Conservation (phyloP, 208 protist species). For the Wallacemonas rigidus region DNA sequence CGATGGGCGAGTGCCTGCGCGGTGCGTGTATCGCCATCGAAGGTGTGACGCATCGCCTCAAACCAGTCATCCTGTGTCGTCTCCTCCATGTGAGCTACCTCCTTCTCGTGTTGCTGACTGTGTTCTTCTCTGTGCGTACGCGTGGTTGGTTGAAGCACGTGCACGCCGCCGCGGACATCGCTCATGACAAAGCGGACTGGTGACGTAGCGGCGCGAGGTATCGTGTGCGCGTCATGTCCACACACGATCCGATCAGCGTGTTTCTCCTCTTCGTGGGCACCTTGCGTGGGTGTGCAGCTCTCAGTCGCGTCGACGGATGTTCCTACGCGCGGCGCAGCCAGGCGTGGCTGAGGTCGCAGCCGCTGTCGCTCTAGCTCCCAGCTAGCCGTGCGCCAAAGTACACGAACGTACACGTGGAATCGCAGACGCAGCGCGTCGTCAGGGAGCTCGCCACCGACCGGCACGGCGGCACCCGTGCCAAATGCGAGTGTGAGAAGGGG, state of each 20-base stretch:
- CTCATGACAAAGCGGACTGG: not conserved
- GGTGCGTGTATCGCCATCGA: not conserved
- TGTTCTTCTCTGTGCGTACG: not conserved
- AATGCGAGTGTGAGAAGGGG: conserved; percentile 37
- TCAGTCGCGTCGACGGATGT: not conserved
- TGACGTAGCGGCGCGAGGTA: too few relatives aligned
- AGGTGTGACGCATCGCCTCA: not conserved
- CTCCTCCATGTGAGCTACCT: not conserved
- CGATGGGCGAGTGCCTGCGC: not conserved
- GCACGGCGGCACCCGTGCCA: conserved; percentile 28
- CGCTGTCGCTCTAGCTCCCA: conserved; percentile 13
- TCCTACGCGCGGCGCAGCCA: not conserved
- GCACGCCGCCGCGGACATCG: not conserved
- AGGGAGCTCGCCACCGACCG: conserved; percentile 26
- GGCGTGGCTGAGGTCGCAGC: conserved; percentile 8
- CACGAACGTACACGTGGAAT: conserved; percentile 37
- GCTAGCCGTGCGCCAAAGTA: not conserved
- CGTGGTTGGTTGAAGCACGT: not conserved
- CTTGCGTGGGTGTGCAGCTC: not conserved
- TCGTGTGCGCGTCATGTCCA: too few relatives aligned
- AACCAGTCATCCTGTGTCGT: conserved; percentile 9
- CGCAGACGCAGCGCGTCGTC: conserved; percentile 25
- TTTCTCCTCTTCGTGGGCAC: too few relatives aligned
- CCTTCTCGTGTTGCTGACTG: not conserved
- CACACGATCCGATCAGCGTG: too few relatives aligned